phyloP scores from a whole-genome alignment of 129 eudicot genomes.

The Kitagawia praeruptora region DNA sequence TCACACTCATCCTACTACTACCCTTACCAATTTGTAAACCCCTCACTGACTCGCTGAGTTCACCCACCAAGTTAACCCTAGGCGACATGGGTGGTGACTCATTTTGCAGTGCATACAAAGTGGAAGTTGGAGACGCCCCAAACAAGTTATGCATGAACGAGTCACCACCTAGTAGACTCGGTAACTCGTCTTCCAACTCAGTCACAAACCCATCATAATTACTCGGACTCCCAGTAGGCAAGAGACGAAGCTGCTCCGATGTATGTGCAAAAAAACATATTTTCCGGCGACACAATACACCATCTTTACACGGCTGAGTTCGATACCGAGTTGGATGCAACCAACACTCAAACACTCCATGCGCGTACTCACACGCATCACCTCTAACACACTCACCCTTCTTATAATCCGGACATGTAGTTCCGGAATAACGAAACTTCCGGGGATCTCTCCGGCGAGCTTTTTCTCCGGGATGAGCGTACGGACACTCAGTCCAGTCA shows the following conservation, averaged over 20 bases:
- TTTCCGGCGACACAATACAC: slow-evolving; percentile 61
- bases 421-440: slow-evolving; percentile 70
- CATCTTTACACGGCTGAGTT: slow-evolving; percentile 96
- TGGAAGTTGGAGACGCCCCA: slow-evolving; percentile 36
- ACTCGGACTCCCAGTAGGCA: slow-evolving; percentile 19
- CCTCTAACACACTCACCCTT: slow-evolving; percentile 64
- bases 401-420: slow-evolving; percentile 74
- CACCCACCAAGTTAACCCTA: slow-evolving; percentile 31
- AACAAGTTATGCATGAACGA: slow-evolving; percentile 11
- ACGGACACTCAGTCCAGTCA: slow-evolving; percentile 99
- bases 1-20: slow-evolving; percentile 23
- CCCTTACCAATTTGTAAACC: slow-evolving; percentile 44
- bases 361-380: slow-evolving; percentile 84
- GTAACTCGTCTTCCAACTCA: slow-evolving; percentile 44
- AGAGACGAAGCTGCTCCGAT: slow-evolving; percentile 66
- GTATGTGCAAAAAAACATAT: slow-evolving; percentile 95
- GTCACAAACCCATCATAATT: slow-evolving; percentile 1
- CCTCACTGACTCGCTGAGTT: slow-evolving; percentile 46
- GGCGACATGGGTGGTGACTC: slow-evolving; percentile 64
- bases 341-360: slow-evolving; percentile 98
- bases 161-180: slow-evolving; percentile 28
- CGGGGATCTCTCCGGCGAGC: slow-evolving; percentile 92
- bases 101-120: slow-evolving; percentile 20
- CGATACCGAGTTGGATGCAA: slow-evolving; percentile 84
- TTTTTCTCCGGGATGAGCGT: slow-evolving; percentile 90